Evolutionary conservation across 2,329 filamentous ascomycete species (phyloP), one percentile per base, ranked within the genome.

Genomic region (Arthrobotrys megalospora): DNA sequence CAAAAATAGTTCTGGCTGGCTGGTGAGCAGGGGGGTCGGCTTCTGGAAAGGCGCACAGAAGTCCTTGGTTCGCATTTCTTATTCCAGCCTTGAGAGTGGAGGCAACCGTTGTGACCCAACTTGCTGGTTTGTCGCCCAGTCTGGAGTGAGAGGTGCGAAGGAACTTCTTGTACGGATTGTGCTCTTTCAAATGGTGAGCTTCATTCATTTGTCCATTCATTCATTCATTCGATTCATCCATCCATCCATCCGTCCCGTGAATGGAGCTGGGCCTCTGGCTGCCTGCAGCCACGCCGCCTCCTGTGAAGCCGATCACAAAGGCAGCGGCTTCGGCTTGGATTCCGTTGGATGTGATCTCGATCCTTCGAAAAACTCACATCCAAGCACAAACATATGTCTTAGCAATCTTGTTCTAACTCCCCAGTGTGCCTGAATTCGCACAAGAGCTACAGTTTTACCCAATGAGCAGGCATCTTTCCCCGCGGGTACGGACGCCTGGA

Each of bases 21-120:
- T 64, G 45, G 19, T 50, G 58, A 28, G 45, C 72, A 69, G 64
- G 73, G 66, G 48, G 58, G 55, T 53, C 34, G 65, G 47, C 53
- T 76, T 77, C 73, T 77, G 60, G 55, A 60, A 60, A 60, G 55
- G 55, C 66, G 73, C 66, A 62, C 73, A 77, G 73, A 77, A 77
- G 66, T 16, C 65, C 14, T 48, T 55, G 38, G 60, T 71, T 32
- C 60, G 55, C 43, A 64, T 76, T 47, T 45, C 24, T 24, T 47
- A 34, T 55, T 66, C n/a, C 21, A n/a, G 24, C 24, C 24, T 48
- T 45, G 16, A 60, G 34, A 60, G 34, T 60, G 53, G 53, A 60
- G 53, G 52, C 45, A 55, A 6, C 48, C 36, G 62, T 62, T 47
- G 36, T 48, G 34, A 19, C 70, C 68, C 48, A 73, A 52, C 48